Evolutionary conservation across 495 filamentous ascomycete genomes (phyloP).

Genomic region (Darksidea phi): DNA sequence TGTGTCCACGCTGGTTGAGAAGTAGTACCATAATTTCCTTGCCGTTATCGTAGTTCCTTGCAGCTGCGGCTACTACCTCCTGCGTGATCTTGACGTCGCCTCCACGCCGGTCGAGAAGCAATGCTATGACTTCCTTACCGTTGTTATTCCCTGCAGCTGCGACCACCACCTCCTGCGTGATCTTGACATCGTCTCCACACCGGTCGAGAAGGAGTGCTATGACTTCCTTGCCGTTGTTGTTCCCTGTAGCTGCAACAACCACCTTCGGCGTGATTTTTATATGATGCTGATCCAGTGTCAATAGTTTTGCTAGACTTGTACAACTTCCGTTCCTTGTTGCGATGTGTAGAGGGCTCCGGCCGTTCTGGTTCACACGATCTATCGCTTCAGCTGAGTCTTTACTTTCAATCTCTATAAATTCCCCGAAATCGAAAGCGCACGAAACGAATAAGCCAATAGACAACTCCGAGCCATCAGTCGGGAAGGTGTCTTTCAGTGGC

Average conservation of each 20-base stretch:
- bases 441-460: too few species aligned
- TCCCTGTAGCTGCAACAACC: conserved; percentile 7
- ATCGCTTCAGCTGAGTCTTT: too few species aligned
- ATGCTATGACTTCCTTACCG: conserved; percentile 20
- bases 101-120: conserved; percentile 19
- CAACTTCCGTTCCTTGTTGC: not conserved
- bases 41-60: not conserved
- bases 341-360: too few species aligned
- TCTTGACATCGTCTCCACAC: conserved; percentile 23
- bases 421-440: too few species aligned
- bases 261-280: conserved; percentile 14
- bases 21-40: too few species aligned
- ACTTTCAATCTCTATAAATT: too few species aligned
- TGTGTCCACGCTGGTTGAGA: too few species aligned
- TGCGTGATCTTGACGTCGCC: conserved; percentile 10
- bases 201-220: conserved; percentile 3
- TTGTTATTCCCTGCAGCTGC: conserved; percentile 11
- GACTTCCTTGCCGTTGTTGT: conserved; percentile 21
- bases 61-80: conserved; percentile 21
- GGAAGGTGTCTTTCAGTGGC: too few species aligned
- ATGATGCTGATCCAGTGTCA: not conserved
- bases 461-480: too few species aligned
- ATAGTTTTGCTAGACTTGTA: conserved; percentile 1
- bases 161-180: conserved; percentile 29
- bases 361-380: too few species aligned